These are phyloP conservation scores for Ampelomyces quisqualis DNA, from an alignment of 2,329 filamentous ascomycete species.

Conservation along the genomic window DNA sequence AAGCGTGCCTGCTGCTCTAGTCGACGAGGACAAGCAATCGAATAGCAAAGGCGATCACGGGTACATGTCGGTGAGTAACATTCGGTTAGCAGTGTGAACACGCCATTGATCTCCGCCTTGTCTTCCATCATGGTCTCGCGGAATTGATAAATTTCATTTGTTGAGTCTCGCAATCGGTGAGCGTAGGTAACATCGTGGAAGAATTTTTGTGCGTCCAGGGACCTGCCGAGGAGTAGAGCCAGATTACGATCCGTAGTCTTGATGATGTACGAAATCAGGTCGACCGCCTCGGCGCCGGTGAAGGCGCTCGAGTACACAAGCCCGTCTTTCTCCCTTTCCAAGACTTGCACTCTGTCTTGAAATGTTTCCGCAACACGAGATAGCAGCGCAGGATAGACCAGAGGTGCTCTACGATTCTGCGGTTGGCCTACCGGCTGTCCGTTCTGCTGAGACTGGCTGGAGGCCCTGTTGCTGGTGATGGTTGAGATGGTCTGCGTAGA, in stretches of 20 bases:
- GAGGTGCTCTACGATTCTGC: conserved; percentile 64
- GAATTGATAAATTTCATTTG: conserved; percentile 94
- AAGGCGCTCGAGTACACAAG: conserved; percentile 97
- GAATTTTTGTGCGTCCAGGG: conserved; percentile 95
- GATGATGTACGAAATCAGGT: conserved; percentile 94
- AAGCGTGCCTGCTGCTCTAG: conserved; percentile 92
- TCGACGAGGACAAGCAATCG: conserved; percentile 90
- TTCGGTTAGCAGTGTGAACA: conserved; percentile 93
- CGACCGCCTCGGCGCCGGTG: conserved; percentile 91
- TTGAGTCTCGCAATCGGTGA: conserved; percentile 90
- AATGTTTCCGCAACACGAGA: conserved; percentile 95
- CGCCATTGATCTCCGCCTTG: conserved; percentile 83
- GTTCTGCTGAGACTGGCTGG: conserved; percentile 46
- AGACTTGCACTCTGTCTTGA: conserved; percentile 79
- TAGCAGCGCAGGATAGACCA: conserved; percentile 90
- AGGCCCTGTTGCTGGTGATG: conserved; percentile 37
- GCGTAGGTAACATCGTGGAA: conserved; percentile 99
- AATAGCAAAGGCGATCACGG: conserved; percentile 92
- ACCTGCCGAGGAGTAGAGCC: conserved; percentile 83
- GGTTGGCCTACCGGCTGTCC: conserved; percentile 51
- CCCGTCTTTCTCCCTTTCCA: conserved; percentile 93
- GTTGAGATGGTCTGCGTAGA: conserved; percentile 37
- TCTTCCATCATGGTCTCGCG: conserved; percentile 88
- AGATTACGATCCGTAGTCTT: conserved; percentile 95
- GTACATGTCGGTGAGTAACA: conserved; percentile 98